phyloP scores from a whole-genome alignment of 768 basidiomycete species.

The Clitopilus passeckerianus region DNA sequence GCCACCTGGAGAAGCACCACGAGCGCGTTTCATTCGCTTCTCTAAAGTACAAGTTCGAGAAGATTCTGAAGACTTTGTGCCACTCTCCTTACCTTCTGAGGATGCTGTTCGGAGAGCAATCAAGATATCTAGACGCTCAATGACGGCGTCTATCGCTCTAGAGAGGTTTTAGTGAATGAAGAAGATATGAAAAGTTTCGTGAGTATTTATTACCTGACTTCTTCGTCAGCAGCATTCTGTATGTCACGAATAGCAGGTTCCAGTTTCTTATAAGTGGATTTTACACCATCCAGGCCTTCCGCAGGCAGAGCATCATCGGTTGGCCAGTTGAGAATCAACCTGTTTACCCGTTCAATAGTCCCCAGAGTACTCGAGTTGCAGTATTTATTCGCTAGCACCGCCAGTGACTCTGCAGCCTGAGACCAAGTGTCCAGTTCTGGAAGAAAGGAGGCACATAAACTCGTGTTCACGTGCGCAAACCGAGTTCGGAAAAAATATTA shows the following conservation, averaged over 20 bases:
- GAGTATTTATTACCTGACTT: slow-evolving; percentile 48
- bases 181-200: neutral
- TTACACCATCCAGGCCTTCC: slow-evolving; percentile 64
- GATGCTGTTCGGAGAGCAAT: slow-evolving; percentile 72
- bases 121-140: slow-evolving; percentile 65
- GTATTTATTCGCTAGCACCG: slow-evolving; percentile 49
- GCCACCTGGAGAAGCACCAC: slow-evolving; percentile 63
- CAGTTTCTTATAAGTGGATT: slow-evolving; percentile 59
- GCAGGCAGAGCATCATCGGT: slow-evolving; percentile 62
- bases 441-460: slow-evolving; percentile 12
- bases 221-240: slow-evolving; percentile 50
- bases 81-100: slow-evolving; percentile 31
- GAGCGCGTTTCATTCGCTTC: slow-evolving; percentile 74
- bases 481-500: slow-evolving; percentile 8
- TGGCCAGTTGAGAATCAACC: slow-evolving; percentile 68
- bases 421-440: slow-evolving; percentile 77
- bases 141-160: slow-evolving; percentile 68
- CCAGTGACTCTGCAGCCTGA: slow-evolving; percentile 58
- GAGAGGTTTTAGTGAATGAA: slow-evolving; percentile 6
- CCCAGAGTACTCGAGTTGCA: slow-evolving; percentile 45
- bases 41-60: slow-evolving; percentile 30
- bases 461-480: slow-evolving; percentile 3
- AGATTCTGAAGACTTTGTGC: neutral
- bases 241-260: slow-evolving; percentile 59
- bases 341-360: slow-evolving; percentile 68